Base-by-base conservation (phyloP, 495 filamentous ascomycete species). In the Lasiosphaeris hirsuta region DNA sequence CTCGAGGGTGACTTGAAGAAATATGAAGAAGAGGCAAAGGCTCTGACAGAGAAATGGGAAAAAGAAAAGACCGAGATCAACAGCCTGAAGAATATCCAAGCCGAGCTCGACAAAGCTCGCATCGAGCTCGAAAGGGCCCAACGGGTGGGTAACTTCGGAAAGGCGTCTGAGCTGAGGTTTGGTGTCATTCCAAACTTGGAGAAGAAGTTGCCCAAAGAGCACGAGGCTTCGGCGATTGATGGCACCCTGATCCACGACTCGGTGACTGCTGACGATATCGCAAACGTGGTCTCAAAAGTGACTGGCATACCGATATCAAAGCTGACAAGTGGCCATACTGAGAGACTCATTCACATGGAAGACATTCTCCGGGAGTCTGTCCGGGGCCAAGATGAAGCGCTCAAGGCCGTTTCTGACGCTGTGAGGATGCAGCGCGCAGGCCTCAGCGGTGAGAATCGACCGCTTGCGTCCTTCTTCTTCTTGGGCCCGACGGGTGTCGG, bases 391-490 rank as follows among this genome's bases (percentile, higher is more conserved):
- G 93, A 97, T 62, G 92, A 97, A 66, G 94, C 94, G 5, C 81
- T 98, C 9, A 85, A 84, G 46, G 90, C 93, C 15, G 93, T 97
- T 15, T 84, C 93, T 38, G 91, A 97, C 67, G 93, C 94, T 8
- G 92, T 98, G 14, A 82, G 94, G 15, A 89, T 96, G 84, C 94
- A 98, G 68, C 80, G 94, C 54, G 94, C 94, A 19, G 94, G 94
- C 8, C 79, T 97, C 34, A 92, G 86, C 60, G 90, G 90, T 18
- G 90, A 96, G 59, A 95, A 96, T 64, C 84, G 93, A 1, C 93
- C 94, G 0, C 76, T 96, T 8, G 94, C 93, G 1, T 91, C 86
- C 6, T 97, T 97, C 80, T 96, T 97, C 88, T 97, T 97, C 79
- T 81, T 97, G 14, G 94, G 94, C 0, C 94, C 94, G 7, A 98